phyloP scores from a whole-genome alignment of 805 yeast genomes.

The Candida mattraensis region DNA sequence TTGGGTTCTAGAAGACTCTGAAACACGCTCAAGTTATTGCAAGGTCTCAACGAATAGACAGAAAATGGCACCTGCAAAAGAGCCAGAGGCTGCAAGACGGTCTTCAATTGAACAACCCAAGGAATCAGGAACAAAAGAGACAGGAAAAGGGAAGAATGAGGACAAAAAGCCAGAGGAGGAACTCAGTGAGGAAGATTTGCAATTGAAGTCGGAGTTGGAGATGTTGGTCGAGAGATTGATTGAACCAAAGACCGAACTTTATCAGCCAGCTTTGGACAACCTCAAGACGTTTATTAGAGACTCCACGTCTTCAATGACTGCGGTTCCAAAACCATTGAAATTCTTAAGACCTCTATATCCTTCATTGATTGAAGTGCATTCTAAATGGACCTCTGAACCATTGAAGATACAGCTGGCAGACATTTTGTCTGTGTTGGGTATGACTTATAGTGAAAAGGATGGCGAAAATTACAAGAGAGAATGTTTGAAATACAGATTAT shows the following conservation, averaged over 20 bases:
- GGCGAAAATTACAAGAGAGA: constrained; percentile 54
- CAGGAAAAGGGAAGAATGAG: constrained; percentile 17
- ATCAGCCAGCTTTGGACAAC: constrained; percentile 60
- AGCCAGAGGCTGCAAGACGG: constrained; percentile 17
- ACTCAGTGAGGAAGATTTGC: constrained; percentile 89
- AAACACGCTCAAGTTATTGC: constrained; percentile 5
- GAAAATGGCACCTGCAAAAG: constrained; percentile 30
- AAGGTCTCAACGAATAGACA: too few relatives aligned
- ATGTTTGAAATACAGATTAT: constrained; percentile 74
- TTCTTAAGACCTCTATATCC: constrained; percentile 88
- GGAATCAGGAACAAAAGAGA: constrained; percentile 14
- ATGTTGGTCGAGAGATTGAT: constrained; percentile 76
- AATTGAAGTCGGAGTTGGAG: constrained; percentile 83
- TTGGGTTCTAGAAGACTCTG: constrained; percentile 1
- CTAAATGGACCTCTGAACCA: constrained; percentile 53
- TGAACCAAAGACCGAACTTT: constrained; percentile 52
- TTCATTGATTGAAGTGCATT: constrained; percentile 61
- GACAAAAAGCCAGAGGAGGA: constrained; percentile 60
- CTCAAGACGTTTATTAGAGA: constrained; percentile 81
- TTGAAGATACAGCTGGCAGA: constrained; percentile 72
- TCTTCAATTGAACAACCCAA: constrained; percentile 12
- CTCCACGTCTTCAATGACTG: constrained; percentile 98
- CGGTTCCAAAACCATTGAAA: constrained; percentile 97
- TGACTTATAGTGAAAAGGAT: constrained; percentile 87
- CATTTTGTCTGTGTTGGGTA: constrained; percentile 86